Evolutionary conservation across 1,139 yeast genomes (phyloP), one percentile per base, ranked within the genome.

Genomic region (Nadsonia starkeyi-henricii): DNA sequence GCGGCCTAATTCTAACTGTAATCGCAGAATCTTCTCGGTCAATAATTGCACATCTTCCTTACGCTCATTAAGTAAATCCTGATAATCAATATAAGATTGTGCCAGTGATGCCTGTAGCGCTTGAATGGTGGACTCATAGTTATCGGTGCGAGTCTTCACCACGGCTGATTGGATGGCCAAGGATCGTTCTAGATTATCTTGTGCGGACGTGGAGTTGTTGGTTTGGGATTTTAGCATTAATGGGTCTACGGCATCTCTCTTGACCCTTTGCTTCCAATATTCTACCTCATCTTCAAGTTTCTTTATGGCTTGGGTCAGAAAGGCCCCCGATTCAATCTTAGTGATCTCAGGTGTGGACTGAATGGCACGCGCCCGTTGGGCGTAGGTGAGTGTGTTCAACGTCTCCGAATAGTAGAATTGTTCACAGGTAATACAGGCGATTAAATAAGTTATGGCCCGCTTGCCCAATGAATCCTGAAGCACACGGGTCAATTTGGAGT

Each of bases 401-500:
- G 95, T 84, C 62, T 85, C 94, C 23, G 83, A 89, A 36, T 55
- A 41, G 44, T 54, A 57, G 42, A 77, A 59, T 45, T 81, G 79
- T 21, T 78, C 74, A 54, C 74, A 74, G 2, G 89, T 84, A 12
- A 86, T 73, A 3, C 94, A 84, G 30, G 93, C 89, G 41, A 85
- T 78, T 52, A 85, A 70, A 21, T 82, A 73, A 0, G 95, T 85
- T 55, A 81, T 81, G 0, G 95, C 84, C 50, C 76, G 73, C 8
- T 95, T 95, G 1, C 94, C 94, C 23, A 85, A 69, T 0, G 93
- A 83, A 58, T 85, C 94, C 58, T 82, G 89, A 50, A 85, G 66
- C 41, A 85, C 62, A 54, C 91, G 70, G 0, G 95, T 85, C 50
- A 85, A 70, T 60, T 82, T 83, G 0, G 93, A 84, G 61, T 85